Conservation (phyloP, 805 yeast species). For the Ogataea ganodermae region DNA sequence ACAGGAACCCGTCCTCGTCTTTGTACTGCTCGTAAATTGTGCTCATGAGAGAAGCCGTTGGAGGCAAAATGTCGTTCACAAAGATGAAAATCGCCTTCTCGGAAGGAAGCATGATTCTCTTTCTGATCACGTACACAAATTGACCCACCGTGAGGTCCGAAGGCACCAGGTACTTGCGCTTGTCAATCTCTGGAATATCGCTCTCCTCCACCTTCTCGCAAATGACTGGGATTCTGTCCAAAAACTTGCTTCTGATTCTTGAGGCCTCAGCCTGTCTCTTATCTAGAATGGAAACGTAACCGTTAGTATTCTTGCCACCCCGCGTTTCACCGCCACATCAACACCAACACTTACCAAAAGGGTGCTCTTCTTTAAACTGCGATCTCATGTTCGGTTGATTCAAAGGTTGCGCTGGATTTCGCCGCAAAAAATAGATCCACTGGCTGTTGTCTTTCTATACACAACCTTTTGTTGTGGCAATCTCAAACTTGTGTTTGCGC, state of each 20-base stretch:
- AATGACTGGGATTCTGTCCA: conserved; percentile 92
- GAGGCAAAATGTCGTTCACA: conserved; percentile 95
- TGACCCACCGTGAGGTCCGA: conserved; percentile 96
- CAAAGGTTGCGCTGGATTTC: background rate
- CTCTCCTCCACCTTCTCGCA: conserved; percentile 97
- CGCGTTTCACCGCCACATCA: background rate
- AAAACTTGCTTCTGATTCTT: conserved; percentile 84
- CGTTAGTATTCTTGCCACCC: conserved; percentile 5
- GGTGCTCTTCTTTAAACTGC: conserved; percentile 92
- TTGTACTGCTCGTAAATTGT: conserved; percentile 94
- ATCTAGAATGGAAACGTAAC: conserved; percentile 41
- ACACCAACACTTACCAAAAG: conserved; percentile 66
- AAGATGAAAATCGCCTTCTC: conserved; percentile 98
- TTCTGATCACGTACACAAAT: conserved; percentile 95
- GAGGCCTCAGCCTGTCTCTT: conserved; percentile 94
- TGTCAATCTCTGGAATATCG: conserved; percentile 94
- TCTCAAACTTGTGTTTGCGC: conserved; percentile 2
- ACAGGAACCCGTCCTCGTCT: conserved; percentile 96
- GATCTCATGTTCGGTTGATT: conserved; percentile 63
- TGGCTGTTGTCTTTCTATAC: background rate
- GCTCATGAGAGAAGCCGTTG: conserved; percentile 96
- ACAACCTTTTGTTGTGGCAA: background rate
- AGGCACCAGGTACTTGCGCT: conserved; percentile 95
- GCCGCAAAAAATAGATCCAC: background rate
- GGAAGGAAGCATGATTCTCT: conserved; percentile 91